phyloP scores from a whole-genome alignment of 805 yeast species.

The Blastobotrys attinorum region DNA sequence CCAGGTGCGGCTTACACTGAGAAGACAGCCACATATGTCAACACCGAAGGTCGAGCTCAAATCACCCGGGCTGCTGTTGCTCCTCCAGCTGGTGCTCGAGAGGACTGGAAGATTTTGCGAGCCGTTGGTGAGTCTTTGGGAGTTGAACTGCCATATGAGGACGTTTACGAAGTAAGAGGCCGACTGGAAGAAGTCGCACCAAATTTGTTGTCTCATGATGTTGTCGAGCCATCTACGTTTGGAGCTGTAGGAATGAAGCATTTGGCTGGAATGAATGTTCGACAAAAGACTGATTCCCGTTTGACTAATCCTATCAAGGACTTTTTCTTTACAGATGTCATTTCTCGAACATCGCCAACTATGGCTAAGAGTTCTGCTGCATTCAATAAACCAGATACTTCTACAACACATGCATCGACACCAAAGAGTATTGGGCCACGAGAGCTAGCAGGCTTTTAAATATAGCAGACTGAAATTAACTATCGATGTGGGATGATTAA shows the following conservation, averaged over 20 bases:
- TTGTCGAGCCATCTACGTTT: slow-evolving; percentile 51
- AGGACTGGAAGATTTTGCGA: slow-evolving; percentile 83
- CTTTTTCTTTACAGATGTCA: slow-evolving; percentile 83
- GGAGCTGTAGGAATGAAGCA: not conserved
- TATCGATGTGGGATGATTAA: too few relatives aligned
- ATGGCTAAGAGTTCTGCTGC: slow-evolving; percentile 78
- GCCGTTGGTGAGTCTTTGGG: slow-evolving; percentile 75
- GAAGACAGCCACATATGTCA: slow-evolving; percentile 74
- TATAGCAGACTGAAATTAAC: too few relatives aligned
- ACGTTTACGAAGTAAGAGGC: slow-evolving; percentile 53
- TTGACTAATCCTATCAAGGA: slow-evolving; percentile 68
- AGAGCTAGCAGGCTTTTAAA: too few relatives aligned
- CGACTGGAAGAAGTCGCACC: slow-evolving; percentile 76
- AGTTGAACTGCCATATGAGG: slow-evolving; percentile 68
- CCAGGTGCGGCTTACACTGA: slow-evolving; percentile 90
- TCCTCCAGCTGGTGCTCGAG: slow-evolving; percentile 85
- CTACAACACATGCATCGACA: not conserved
- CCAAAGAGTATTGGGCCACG: too few relatives aligned
- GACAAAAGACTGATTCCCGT: slow-evolving; percentile 36
- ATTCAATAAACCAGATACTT: slow-evolving; percentile 14
- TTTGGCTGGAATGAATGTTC: slow-evolving; percentile 50
- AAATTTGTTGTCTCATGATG: slow-evolving; percentile 66
- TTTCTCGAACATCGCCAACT: slow-evolving; percentile 79
- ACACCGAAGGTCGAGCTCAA: slow-evolving; percentile 87
- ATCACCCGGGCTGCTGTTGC: slow-evolving; percentile 78